Evolutionary conservation across 2,329 filamentous ascomycete species (phyloP).

Genomic region (Aphanoascus verrucosus): DNA sequence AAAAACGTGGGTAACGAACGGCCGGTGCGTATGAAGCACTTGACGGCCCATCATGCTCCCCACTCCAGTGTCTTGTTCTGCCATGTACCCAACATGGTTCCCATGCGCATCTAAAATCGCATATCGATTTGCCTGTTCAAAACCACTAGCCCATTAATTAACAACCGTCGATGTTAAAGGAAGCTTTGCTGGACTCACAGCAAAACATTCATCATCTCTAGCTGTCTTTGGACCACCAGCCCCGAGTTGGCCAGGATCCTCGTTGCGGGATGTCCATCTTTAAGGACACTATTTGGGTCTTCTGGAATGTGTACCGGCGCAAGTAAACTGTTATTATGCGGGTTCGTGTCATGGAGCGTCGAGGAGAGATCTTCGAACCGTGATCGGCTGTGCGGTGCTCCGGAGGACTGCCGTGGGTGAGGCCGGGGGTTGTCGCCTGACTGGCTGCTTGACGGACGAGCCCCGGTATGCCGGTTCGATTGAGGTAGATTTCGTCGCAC

Average conservation of each 20-base stretch:
- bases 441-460: background rate
- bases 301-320: slow-evolving; percentile 52
- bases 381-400: background rate
- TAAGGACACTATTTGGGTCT: slow-evolving; percentile 50
- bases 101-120: slow-evolving; percentile 55
- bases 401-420: background rate
- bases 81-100: slow-evolving; percentile 54
- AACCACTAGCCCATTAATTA: slow-evolving; percentile 35
- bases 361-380: slow-evolving; percentile 14
- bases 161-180: background rate
- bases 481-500: slow-evolving; percentile 18
- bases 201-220: slow-evolving; percentile 57
- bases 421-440: background rate
- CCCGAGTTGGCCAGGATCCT: slow-evolving; percentile 50
- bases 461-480: background rate
- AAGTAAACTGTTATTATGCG: slow-evolving; percentile 44
- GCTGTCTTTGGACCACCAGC: slow-evolving; percentile 51
- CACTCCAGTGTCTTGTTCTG: slow-evolving; percentile 52
- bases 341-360: slow-evolving; percentile 35
- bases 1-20: slow-evolving; percentile 56
- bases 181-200: slow-evolving; percentile 29
- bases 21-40: slow-evolving; percentile 51
- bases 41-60: slow-evolving; percentile 48
- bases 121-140: slow-evolving; percentile 57
- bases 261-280: slow-evolving; percentile 47